These are phyloP conservation scores for Trifolium fragiferum DNA, from an alignment of 306 rosid genomes.

Conservation along the genomic window DNA sequence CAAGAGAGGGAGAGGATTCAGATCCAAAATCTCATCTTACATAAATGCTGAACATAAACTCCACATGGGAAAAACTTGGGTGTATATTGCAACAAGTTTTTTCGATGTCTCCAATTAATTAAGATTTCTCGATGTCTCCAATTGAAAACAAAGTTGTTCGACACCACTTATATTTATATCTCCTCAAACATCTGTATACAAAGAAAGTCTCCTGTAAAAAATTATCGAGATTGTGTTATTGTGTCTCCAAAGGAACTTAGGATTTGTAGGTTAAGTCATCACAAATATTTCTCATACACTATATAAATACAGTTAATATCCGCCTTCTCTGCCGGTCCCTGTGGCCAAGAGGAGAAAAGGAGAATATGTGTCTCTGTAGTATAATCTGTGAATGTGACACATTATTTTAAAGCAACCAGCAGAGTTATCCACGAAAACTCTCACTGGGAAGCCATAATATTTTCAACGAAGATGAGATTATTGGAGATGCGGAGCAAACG, in stretches of 20 bases:
- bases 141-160: constrained; percentile 13
- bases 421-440: not conserved
- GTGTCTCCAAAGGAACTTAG: constrained; percentile 5
- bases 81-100: not conserved
- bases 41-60: not conserved
- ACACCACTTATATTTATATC: not conserved
- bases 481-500: constrained; percentile 68
- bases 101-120: constrained; percentile 6
- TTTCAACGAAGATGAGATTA: constrained; percentile 9
- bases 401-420: constrained; percentile 13
- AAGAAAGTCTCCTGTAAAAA: not conserved
- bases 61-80: not conserved
- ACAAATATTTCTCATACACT: too few species aligned
- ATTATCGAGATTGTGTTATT: not conserved
- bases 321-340: not conserved
- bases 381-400: constrained; percentile 21
- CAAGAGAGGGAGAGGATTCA: too few species aligned
- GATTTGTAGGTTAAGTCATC: not conserved
- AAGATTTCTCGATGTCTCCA: not conserved
- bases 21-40: not conserved
- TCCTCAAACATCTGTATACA: not conserved
- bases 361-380: constrained; percentile 3
- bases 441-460: constrained; percentile 7
- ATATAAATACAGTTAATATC: constrained; percentile 15
- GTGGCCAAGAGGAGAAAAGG: constrained; percentile 7